A percentile compares a stretch with the other conserved stretches of the same genome.
Evolutionary conservation across 2,329 filamentous ascomycete species (phyloP).

Genomic region (Phialemoniopsis sp.): DNA sequence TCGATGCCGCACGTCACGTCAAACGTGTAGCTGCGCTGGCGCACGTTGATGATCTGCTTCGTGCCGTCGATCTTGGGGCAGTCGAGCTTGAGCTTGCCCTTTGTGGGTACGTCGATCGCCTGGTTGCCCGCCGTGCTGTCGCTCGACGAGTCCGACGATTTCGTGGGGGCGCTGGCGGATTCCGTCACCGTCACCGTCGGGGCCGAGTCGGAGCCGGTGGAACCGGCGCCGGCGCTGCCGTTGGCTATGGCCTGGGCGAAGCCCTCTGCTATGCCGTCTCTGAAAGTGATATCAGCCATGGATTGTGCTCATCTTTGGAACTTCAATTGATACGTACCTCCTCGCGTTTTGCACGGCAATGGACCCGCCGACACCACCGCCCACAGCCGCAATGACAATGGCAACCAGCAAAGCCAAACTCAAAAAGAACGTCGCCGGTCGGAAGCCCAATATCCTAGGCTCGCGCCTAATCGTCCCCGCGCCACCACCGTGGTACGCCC

Average conservation of each 20-base stretch:
- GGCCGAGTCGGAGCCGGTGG: too few relatives aligned
- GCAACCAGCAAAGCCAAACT: constrained; percentile 9
- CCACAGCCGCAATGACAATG: constrained; percentile 13
- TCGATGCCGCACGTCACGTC: constrained; percentile 8
- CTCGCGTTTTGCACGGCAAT: constrained; percentile 13
- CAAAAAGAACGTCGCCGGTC: constrained; percentile 12
- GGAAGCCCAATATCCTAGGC: constrained; percentile 11
- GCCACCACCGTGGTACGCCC: too few relatives aligned
- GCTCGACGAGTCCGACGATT: not conserved
- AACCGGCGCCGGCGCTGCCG: not conserved
- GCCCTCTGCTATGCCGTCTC: too few relatives aligned
- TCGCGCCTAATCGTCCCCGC: not conserved
- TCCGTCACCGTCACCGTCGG: constrained; percentile 1
- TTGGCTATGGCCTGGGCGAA: not conserved
- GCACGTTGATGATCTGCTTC: constrained; percentile 5
- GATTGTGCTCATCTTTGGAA: not conserved
- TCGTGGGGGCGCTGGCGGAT: not conserved
- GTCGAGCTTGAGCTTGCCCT: constrained; percentile 8
- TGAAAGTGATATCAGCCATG: too few relatives aligned
- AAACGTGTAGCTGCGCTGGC: constrained; percentile 7
- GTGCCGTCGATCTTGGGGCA: constrained; percentile 7
- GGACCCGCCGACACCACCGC: constrained; percentile 15
- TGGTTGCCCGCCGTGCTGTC: not conserved
- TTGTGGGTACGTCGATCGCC: constrained; percentile 9
- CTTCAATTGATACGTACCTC: constrained; percentile 4